These are phyloP conservation scores for Cladophialophora immunda DNA, from an alignment of 2,329 filamentous ascomycete species.

Conservation along the genomic window DNA sequence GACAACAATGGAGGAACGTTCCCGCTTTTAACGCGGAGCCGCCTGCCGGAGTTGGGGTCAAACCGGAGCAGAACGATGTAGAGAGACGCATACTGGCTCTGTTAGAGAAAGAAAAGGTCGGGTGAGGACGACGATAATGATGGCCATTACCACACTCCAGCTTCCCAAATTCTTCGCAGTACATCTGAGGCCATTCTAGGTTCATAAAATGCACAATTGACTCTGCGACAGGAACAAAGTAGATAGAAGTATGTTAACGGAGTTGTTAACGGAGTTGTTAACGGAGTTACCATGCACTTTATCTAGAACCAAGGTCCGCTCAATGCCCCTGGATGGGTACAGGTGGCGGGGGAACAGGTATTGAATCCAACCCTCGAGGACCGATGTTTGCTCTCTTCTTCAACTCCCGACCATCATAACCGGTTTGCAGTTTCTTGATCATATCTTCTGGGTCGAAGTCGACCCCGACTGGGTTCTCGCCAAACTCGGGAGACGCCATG, in stretches of 20 bases:
- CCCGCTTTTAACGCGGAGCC: slow-evolving; percentile 3
- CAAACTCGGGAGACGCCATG: slow-evolving; percentile 10
- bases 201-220: not conserved
- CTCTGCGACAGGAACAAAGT: not conserved
- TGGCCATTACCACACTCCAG: not conserved
- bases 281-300: not conserved
- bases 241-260: not conserved
- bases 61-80: slow-evolving; percentile 6
- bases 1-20: slow-evolving; percentile 5
- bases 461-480: slow-evolving; percentile 22
- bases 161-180: not conserved
- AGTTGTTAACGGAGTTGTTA: no score
- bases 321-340: not conserved
- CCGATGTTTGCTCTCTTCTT: slow-evolving; percentile 19
- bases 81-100: slow-evolving; percentile 5
- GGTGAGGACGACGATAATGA: slow-evolving; percentile 1
- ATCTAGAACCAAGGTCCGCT: not conserved
- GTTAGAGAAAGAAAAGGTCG: slow-evolving; percentile 4
- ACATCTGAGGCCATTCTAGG: not conserved
- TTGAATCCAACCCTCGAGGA: slow-evolving; percentile 15
- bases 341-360: slow-evolving; percentile 9
- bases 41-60: not conserved
- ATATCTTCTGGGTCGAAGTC: slow-evolving; percentile 25
- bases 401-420: slow-evolving; percentile 4
- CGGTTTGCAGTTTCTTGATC: slow-evolving; percentile 10